phyloP scores from a whole-genome alignment of 805 yeast genomes.

The Zygosaccharomyces siamensis region DNA sequence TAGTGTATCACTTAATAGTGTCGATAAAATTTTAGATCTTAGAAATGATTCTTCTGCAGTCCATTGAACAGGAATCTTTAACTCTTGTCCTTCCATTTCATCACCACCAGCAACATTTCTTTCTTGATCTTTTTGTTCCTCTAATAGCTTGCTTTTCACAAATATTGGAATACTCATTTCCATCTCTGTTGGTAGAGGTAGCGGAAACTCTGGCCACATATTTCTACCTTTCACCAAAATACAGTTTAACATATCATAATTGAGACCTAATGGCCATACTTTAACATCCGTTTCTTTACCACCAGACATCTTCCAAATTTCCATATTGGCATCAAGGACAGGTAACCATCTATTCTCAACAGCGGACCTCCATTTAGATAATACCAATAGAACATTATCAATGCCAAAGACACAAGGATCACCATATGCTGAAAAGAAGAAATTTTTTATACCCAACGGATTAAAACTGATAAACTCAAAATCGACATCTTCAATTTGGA shows the following conservation, averaged over 20 bases:
- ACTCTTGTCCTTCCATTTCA: slow-evolving; percentile 24
- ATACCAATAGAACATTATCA: slow-evolving; percentile 64
- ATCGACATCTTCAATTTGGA: slow-evolving; percentile 34
- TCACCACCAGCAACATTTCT: slow-evolving; percentile 25
- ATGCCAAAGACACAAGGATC: slow-evolving; percentile 88
- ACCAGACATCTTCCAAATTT: slow-evolving; percentile 47
- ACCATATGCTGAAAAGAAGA: slow-evolving; percentile 83
- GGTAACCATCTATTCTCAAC: slow-evolving; percentile 86
- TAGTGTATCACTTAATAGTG: slow-evolving; percentile 53
- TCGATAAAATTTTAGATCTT: slow-evolving; percentile 57
- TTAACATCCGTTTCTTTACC: slow-evolving; percentile 51
- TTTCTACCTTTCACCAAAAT: slow-evolving; percentile 63
- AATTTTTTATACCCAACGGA: slow-evolving; percentile 45
- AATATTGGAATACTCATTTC: slow-evolving; percentile 62
- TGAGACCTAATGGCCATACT: slow-evolving; percentile 86
- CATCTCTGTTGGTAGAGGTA: slow-evolving; percentile 78
- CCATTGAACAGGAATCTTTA: slow-evolving; percentile 27
- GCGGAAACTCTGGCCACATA: slow-evolving; percentile 73
- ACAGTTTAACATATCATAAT: slow-evolving; percentile 65
- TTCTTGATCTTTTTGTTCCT: slow-evolving; percentile 29
- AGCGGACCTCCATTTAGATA: slow-evolving; percentile 74
- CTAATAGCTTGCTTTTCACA: slow-evolving; percentile 31
- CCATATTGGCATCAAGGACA: slow-evolving; percentile 49
- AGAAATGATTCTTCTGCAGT: slow-evolving; percentile 61
- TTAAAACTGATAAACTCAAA: slow-evolving; percentile 23